Evolutionary conservation across 768 basidiomycete genomes (phyloP).

Genomic region (Collybia mongolica): DNA sequence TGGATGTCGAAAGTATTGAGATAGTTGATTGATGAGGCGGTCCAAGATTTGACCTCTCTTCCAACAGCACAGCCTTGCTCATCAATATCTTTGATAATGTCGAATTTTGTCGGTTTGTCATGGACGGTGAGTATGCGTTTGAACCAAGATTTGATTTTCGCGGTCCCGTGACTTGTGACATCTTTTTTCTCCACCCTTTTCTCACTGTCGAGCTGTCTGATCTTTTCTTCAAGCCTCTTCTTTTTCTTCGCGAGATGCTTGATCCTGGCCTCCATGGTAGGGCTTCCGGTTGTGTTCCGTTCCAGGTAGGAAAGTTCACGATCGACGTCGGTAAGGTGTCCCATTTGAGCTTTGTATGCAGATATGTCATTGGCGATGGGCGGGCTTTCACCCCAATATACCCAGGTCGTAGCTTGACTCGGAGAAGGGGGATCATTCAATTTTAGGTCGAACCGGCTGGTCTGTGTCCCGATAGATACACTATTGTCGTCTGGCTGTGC

Average conservation of each 20-base stretch:
- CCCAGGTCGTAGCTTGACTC: conserved; percentile 28
- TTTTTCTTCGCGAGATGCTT: conserved; percentile 42
- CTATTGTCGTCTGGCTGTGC: conserved; percentile 14
- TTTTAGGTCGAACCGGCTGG: conserved; percentile 19
- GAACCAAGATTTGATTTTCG: conserved; percentile 62
- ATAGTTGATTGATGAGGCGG: conserved; percentile 1
- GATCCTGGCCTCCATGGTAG: conserved; percentile 32
- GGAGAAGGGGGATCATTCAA: conserved; percentile 5
- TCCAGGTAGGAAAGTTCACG: conserved; percentile 22
- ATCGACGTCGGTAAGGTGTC: conserved; percentile 24
- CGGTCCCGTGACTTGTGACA: conserved; percentile 30
- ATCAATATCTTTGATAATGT: conserved; percentile 40
- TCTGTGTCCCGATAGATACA: conserved; percentile 27
- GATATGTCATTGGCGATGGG: conserved; percentile 31
- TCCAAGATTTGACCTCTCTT: conserved; percentile 27
- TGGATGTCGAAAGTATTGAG: conserved; percentile 28
- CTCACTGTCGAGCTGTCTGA: conserved; percentile 24
- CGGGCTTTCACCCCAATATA: conserved; percentile 37
- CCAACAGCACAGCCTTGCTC: conserved; percentile 39
- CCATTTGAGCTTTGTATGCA: conserved; percentile 29
- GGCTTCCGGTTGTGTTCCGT: conserved; percentile 12
- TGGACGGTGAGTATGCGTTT: conserved; percentile 49
- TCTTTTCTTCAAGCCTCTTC: conserved; percentile 35
- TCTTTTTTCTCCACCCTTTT: conserved; percentile 24
- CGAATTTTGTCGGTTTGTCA: conserved; percentile 33